phyloP scores from a whole-genome alignment of 2,329 filamentous ascomycete genomes.

The Myrmaecium sp. region DNA sequence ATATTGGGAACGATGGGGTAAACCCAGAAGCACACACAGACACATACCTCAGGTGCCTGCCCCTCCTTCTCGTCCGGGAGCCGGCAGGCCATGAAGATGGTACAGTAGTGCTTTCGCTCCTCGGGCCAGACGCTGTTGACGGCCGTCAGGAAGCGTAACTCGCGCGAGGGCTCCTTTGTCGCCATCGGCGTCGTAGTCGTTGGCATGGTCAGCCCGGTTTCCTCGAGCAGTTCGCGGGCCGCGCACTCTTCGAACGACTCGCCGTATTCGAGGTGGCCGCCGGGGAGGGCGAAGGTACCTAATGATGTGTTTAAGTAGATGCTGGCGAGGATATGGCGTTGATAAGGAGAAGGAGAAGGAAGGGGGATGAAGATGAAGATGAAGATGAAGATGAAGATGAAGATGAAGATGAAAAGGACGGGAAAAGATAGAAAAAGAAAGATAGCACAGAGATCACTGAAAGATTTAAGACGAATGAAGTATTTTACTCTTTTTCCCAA shows the following conservation, averaged over 20 bases:
- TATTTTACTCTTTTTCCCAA: too few relatives aligned
- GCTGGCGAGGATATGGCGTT: neutral
- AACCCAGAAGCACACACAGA: too few relatives aligned
- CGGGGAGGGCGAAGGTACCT: conserved; percentile 52
- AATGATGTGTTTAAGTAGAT: neutral
- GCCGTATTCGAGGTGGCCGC: conserved; percentile 57
- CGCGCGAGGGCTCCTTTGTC: too few relatives aligned
- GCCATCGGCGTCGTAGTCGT: too few relatives aligned
- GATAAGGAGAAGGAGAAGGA: neutral
- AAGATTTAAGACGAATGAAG: too few relatives aligned
- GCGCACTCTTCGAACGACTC: conserved; percentile 49
- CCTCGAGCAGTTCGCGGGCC: conserved; percentile 49
- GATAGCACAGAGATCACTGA: too few relatives aligned
- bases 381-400: too few relatives aligned
- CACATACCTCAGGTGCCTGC: too few relatives aligned
- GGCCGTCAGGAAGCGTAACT: conserved; percentile 34
- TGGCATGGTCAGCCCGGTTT: conserved; percentile 55
- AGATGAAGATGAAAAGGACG: too few relatives aligned
- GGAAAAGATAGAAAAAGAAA: too few relatives aligned
- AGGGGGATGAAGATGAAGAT: neutral
- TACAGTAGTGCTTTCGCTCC: conserved; percentile 49
- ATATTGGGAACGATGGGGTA: too few relatives aligned
- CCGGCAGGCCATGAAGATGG: conserved; percentile 45
- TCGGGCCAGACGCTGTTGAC: conserved; percentile 45
- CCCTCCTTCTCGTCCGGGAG: too few relatives aligned